Conservation (phyloP, 768 basidiomycete species). For the Amanita phalloides region DNA sequence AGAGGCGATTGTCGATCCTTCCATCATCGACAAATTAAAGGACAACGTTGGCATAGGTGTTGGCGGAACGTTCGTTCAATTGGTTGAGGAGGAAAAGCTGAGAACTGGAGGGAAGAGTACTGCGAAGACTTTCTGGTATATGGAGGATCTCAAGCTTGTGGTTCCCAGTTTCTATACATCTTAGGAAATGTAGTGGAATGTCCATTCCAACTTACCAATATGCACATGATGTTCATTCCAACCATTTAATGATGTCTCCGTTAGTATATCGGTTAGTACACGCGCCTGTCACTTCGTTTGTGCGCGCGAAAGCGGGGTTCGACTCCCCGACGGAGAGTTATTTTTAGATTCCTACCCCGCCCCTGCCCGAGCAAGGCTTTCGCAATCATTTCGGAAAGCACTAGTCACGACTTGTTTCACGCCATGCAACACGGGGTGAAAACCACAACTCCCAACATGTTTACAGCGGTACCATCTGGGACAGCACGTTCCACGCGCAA, state of each 20-base stretch:
- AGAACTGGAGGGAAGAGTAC: slow-evolving; percentile 18
- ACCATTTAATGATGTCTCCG: neutral
- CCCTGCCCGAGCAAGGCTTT: no score
- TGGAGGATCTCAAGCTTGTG: slow-evolving; percentile 27
- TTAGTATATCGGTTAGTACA: slow-evolving; percentile 6
- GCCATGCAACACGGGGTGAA: neutral
- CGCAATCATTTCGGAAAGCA: neutral
- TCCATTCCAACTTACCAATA: neutral
- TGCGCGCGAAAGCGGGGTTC: slow-evolving; percentile 6
- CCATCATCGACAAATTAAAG: slow-evolving; percentile 27
- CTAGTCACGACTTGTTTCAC: neutral
- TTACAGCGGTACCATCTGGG: neutral
- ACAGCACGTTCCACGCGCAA: neutral
- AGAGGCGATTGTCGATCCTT: slow-evolving; percentile 42
- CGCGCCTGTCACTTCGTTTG: slow-evolving; percentile 1
- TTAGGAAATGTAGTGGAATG: neutral
- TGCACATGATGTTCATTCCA: neutral
- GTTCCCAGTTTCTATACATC: slow-evolving; percentile 28
- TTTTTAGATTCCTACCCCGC: neutral
- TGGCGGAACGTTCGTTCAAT: slow-evolving; percentile 60
- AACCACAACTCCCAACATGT: neutral
- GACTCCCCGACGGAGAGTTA: slow-evolving; percentile 6
- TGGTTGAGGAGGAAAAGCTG: slow-evolving; percentile 27
- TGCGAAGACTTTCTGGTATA: slow-evolving; percentile 28
- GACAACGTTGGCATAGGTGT: slow-evolving; percentile 58